Conservation (phyloP, 1,284 basidiomycete species). For the Apiotrichum akiyoshidainum region DNA sequence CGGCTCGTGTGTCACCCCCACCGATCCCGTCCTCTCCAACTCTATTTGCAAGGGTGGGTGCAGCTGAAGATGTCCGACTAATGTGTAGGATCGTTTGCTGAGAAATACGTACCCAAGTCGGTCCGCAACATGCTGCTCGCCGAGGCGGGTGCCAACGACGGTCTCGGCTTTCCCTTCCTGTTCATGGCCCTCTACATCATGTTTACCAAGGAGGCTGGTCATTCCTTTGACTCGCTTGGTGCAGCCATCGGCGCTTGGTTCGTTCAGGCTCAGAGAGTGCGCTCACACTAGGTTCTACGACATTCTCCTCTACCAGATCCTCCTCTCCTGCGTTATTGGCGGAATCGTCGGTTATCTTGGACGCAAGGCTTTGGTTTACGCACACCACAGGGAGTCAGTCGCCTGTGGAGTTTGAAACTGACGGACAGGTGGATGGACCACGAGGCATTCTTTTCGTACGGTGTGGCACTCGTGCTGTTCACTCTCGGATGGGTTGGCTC, state of each 20-base stretch:
- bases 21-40: constrained; percentile 88
- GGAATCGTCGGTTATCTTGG: constrained; percentile 65
- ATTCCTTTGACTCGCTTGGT: constrained; percentile 51
- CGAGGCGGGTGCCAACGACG: constrained; percentile 58
- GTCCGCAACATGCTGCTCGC: constrained; percentile 50
- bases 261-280: constrained; percentile 42
- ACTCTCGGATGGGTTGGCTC: constrained; percentile 80
- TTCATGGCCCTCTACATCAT: constrained; percentile 86
- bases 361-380: constrained; percentile 37
- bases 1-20: constrained; percentile 90
- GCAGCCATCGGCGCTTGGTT: constrained; percentile 62
- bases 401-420: constrained; percentile 84
- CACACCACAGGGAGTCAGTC: constrained; percentile 43
- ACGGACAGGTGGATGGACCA: constrained; percentile 44
- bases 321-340: constrained; percentile 74
- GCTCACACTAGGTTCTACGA: constrained; percentile 42
- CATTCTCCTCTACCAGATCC: constrained; percentile 53
- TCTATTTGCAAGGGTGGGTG: constrained; percentile 48
- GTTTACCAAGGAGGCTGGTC: constrained; percentile 55
- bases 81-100: constrained; percentile 41
- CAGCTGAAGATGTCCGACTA: neutral
- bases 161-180: constrained; percentile 91
- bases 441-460: constrained; percentile 48
- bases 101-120: constrained; percentile 44
- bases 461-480: constrained; percentile 54